Percentiles rank a stretch among this genome's conserved stretches.
phyloP scores from a whole-genome alignment of 2,329 filamentous ascomycete species.

The Lecanosticta acicola region DNA sequence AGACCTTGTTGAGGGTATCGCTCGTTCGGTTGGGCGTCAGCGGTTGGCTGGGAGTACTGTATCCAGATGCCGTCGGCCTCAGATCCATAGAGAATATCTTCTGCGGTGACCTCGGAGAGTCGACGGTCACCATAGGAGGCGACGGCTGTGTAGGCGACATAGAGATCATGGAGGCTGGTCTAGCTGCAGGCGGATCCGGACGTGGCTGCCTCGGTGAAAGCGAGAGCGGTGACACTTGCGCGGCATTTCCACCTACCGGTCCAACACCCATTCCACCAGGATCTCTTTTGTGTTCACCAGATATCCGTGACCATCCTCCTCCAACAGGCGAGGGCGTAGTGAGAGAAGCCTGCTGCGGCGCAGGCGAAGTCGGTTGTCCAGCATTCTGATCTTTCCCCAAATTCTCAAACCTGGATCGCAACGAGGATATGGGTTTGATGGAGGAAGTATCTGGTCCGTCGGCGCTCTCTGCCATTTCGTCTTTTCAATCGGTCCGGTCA shows the following conservation, averaged over 20 bases:
- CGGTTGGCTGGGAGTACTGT: constrained; percentile 12
- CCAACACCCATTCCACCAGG: constrained; percentile 8
- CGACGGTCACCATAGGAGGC: constrained; percentile 61
- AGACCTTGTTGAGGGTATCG: constrained; percentile 27
- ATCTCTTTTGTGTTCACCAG: constrained; percentile 7
- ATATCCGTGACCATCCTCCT: constrained; percentile 3
- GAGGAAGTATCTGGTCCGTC: constrained; percentile 71
- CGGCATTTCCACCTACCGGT: constrained; percentile 1
- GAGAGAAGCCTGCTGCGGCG: constrained; percentile 5
- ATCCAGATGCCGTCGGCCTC: constrained; percentile 7
- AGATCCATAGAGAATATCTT: constrained; percentile 18
- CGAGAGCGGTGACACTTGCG: constrained; percentile 4
- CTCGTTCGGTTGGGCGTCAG: constrained; percentile 22
- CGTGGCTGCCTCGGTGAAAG: constrained; percentile 20
- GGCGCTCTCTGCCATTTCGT: constrained; percentile 29
- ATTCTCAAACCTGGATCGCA: constrained; percentile 76
- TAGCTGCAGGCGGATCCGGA: constrained; percentile 35
- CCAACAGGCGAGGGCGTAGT: constrained; percentile 1
- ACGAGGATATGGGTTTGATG: constrained; percentile 74
- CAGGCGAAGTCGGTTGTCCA: constrained; percentile 15
- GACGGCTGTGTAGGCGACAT: constrained; percentile 44
- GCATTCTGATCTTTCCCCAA: constrained; percentile 41
- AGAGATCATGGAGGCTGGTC: constrained; percentile 47
- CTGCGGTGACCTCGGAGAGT: constrained; percentile 63
- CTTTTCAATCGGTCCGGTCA: no score